These are phyloP conservation scores for Pugionium cornutum DNA, from an alignment of 345 rosid genomes.

Conservation along the genomic window DNA sequence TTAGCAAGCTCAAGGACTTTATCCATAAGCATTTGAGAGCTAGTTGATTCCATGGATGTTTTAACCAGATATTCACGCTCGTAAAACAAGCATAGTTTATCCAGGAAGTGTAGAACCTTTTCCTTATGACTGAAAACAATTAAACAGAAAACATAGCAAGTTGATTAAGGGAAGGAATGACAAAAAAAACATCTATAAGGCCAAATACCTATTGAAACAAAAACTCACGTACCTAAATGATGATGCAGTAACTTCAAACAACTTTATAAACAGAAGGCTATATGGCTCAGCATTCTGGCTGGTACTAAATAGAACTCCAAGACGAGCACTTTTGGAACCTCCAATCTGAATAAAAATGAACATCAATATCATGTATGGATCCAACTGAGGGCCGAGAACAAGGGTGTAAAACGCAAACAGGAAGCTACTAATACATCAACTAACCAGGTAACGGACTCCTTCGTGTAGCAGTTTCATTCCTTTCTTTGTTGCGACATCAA, in stretches of 20 bases:
- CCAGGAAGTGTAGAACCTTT: constrained; percentile 70
- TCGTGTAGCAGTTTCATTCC: constrained; percentile 83
- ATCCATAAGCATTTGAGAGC: constrained; percentile 54
- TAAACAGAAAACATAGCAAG: constrained; percentile 29
- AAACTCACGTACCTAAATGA: constrained; percentile 66
- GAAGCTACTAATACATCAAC: constrained; percentile 31
- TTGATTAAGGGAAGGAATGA: constrained; percentile 23
- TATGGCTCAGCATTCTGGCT: constrained; percentile 52
- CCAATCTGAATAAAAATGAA: constrained; percentile 55
- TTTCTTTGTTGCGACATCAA: constrained; percentile 69
- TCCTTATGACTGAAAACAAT: constrained; percentile 68
- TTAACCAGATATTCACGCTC: constrained; percentile 57
- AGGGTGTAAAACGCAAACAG: constrained; percentile 15
- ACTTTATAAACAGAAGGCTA: constrained; percentile 65
- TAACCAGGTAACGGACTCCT: constrained; percentile 87
- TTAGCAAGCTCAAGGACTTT: constrained; percentile 80
- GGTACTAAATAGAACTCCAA: constrained; percentile 75
- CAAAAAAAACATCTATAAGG: constrained; percentile 11
- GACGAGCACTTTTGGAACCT: constrained; percentile 81
- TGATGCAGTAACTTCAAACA: constrained; percentile 64
- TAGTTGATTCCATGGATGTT: constrained; percentile 54
- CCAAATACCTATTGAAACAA: constrained; percentile 30
- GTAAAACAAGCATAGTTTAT: constrained; percentile 68
- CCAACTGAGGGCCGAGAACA: constrained; percentile 7
- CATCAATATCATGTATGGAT: constrained; percentile 31